Evolutionary conservation across 495 filamentous ascomycete genomes (phyloP).

Genomic region (Pyrenopolyporus hunteri): DNA sequence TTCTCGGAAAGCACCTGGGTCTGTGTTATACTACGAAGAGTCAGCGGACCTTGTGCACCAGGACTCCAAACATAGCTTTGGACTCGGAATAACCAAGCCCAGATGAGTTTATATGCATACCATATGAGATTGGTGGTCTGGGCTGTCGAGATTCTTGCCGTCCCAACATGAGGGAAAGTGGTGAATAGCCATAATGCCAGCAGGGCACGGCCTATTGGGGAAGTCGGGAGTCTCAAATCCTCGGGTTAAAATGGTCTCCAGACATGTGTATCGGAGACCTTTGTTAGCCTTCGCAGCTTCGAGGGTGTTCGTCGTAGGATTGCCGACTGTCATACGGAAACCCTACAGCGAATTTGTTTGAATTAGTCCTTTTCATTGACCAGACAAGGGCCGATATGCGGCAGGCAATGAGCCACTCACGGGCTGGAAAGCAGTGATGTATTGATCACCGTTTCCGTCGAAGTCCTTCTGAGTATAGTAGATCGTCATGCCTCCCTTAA

Average conservation of each 20-base stretch:
- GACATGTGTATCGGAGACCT: constrained; percentile 56
- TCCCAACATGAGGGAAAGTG: constrained; percentile 59
- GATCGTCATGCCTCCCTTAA: constrained; percentile 59
- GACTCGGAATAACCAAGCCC: too few species aligned
- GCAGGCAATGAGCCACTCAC: constrained; percentile 35
- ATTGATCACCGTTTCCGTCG: constrained; percentile 45
- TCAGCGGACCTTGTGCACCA: not conserved
- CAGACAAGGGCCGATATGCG: not conserved
- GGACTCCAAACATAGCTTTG: too few species aligned
- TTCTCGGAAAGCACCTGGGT: constrained; percentile 44
- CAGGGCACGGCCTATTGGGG: constrained; percentile 49
- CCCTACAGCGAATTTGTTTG: constrained; percentile 43
- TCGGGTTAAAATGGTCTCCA: constrained; percentile 48
- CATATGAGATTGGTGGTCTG: constrained; percentile 60
- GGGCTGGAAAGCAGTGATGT: constrained; percentile 56
- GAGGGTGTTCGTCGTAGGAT: constrained; percentile 42
- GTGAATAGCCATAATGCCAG: constrained; percentile 49
- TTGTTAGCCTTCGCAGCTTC: constrained; percentile 35
- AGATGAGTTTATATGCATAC: too few species aligned
- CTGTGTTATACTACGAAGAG: constrained; percentile 40
- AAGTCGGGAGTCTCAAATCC: constrained; percentile 52
- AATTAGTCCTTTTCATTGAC: not conserved
- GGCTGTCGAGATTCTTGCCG: constrained; percentile 61
- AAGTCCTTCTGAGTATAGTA: constrained; percentile 59
- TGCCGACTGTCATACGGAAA: constrained; percentile 61